Evolutionary conservation across 345 rosid genomes (phyloP), one percentile per base, ranked within the genome.

Genomic region (Eucalyptus cloeziana): DNA sequence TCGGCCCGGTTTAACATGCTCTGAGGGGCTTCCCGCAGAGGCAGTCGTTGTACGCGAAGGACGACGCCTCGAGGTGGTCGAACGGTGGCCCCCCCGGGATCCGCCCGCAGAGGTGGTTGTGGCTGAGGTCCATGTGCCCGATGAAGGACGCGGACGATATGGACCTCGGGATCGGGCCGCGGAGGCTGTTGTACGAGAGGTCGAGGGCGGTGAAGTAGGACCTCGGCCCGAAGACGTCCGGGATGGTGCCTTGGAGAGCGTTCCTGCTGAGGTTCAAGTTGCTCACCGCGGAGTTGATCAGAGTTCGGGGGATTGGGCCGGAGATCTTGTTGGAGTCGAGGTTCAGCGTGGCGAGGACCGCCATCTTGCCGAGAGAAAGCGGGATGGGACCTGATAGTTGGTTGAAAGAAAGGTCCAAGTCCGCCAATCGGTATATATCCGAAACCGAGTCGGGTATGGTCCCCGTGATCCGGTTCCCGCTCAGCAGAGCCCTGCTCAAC

Each of bases 81-180:
- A 97, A 97, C 67, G 99, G 99, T 5, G 94, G 87, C 5, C 99
- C 99, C 3, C 85, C 88, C 16, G 99, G 99, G 64, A 97, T 97
- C 89, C 87, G 93, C 37, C 99, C 99, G 15, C 99, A 96, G 0
- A 97, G 94, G 90, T 94, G 97, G 93, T 96, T 97, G 87, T 96
- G 96, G 92, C 99, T 97, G 91, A 97, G 90, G 92, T 96, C 99
- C 90, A 97, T 87, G 87, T 97, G 98, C 3, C 99, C 99, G 62
- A 97, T 93, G 87, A 88, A 97, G 56, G 96, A 88, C 8, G 99
- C 98, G 25, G 87, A 69, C 2, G 95, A 90, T 88, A 96, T 31
- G 1, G 95, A 88, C 86, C 89, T 95, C 60, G 99, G 99, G 31
- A 97, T 91, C 64, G 94, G 93, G 30, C 99, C 99, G 10, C 80